Evolutionary conservation across 2,329 filamentous ascomycete species (phyloP).

Genomic region (Diplodia intermedia): DNA sequence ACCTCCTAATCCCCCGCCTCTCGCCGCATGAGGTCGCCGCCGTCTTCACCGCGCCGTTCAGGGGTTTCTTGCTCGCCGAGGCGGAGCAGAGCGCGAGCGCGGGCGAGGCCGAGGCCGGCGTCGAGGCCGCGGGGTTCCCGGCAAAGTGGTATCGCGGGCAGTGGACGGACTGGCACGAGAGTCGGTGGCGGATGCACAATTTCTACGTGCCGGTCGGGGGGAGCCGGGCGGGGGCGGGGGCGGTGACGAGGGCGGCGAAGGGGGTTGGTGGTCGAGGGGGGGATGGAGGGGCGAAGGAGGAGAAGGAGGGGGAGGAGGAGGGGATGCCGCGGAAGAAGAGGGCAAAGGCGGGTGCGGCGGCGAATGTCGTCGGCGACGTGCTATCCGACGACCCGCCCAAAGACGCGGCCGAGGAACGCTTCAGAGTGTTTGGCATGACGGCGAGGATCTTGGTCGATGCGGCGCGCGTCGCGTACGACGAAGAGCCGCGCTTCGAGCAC

Average conservation of each 20-base stretch:
- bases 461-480: slow-evolving; percentile 80
- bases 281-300: not conserved
- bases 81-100: slow-evolving; percentile 58
- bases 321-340: not conserved
- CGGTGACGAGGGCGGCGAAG: slow-evolving; percentile 69
- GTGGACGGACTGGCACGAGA: slow-evolving; percentile 81
- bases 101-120: slow-evolving; percentile 30
- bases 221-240: slow-evolving; percentile 52
- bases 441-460: slow-evolving; percentile 88
- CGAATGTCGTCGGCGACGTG: not conserved
- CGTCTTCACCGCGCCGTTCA: slow-evolving; percentile 88
- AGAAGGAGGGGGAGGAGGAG: slow-evolving; percentile 7
- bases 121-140: slow-evolving; percentile 44
- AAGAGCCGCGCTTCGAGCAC: slow-evolving; percentile 84
- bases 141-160: slow-evolving; percentile 83
- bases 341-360: slow-evolving; percentile 37
- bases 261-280: slow-evolving; percentile 25
- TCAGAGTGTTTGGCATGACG: slow-evolving; percentile 95
- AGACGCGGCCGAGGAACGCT: slow-evolving; percentile 54
- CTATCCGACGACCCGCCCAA: not conserved
- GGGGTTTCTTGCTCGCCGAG: slow-evolving; percentile 73
- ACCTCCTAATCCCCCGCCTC: slow-evolving; percentile 76
- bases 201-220: slow-evolving; percentile 85
- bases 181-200: slow-evolving; percentile 86
- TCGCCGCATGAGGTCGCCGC: slow-evolving; percentile 92